phyloP scores from a whole-genome alignment of 805 yeast species.

The Yamadazyma takamatsuzukensis region DNA sequence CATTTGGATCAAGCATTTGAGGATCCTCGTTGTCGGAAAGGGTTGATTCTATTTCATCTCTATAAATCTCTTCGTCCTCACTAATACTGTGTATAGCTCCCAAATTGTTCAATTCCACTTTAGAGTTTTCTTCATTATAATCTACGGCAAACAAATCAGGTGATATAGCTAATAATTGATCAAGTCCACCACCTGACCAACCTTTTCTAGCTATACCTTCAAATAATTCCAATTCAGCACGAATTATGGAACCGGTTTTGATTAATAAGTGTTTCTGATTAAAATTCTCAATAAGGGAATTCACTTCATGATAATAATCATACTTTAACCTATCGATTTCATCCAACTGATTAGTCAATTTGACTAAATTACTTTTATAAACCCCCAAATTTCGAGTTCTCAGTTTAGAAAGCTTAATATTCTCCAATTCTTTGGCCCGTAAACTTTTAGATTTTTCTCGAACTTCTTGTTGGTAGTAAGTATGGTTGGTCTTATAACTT shows the following conservation, averaged over 20 bases:
- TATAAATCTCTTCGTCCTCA: slow-evolving; percentile 9
- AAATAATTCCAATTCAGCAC: slow-evolving; percentile 77
- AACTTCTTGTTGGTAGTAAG: slow-evolving; percentile 50
- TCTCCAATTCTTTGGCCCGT: slow-evolving; percentile 58
- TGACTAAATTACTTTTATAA: slow-evolving; percentile 63
- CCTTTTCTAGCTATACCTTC: slow-evolving; percentile 83
- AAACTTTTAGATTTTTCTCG: slow-evolving; percentile 50
- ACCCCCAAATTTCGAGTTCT: slow-evolving; percentile 62
- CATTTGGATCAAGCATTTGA: slow-evolving; percentile 2
- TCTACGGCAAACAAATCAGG: slow-evolving; percentile 46
- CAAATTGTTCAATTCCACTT: not conserved
- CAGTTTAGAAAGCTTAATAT: slow-evolving; percentile 53
- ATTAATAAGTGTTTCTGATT: slow-evolving; percentile 53
- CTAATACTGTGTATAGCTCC: slow-evolving; percentile 4
- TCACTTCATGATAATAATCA: slow-evolving; percentile 66
- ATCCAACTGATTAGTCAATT: slow-evolving; percentile 70
- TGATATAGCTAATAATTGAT: slow-evolving; percentile 57
- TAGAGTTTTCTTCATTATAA: slow-evolving; percentile 24
- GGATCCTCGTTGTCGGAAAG: not conserved
- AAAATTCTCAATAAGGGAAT: slow-evolving; percentile 52
- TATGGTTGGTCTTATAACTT: slow-evolving; percentile 47
- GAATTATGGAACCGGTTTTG: slow-evolving; percentile 59
- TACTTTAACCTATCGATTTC: slow-evolving; percentile 74
- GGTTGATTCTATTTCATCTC: not conserved
- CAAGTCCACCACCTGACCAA: slow-evolving; percentile 85